Evolutionary conservation across 768 basidiomycete genomes (phyloP), one percentile per base, ranked within the genome.

Genomic region (Astraeus odoratus): DNA sequence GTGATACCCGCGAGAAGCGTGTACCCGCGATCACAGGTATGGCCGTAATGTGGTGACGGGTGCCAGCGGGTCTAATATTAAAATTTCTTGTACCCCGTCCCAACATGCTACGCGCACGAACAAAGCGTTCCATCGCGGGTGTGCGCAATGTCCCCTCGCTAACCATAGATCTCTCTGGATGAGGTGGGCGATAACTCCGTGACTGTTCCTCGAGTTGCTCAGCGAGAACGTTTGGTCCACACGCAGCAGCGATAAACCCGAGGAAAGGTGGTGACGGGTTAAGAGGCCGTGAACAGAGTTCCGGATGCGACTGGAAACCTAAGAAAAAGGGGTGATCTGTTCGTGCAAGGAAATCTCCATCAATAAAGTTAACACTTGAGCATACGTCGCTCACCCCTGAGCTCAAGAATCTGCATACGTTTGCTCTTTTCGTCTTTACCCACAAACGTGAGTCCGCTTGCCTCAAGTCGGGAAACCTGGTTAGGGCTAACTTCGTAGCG

Each of bases 221-320:
- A 26, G 77, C 68, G 4, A 98, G 74, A 2, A 71, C 67, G 9
- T 71, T 69, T 15, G 35, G 12, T 0, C 76, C 74, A 34, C 72
- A 73, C 0, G 96, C 70, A 1, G 96, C 92, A 4, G 95, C 81
- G 38, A 99, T 77, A 62, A 99, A 86, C 12, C 96, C 96, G 43
- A 99, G 83, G 81, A 97, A 97, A 0, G 93, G 85, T 0, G 96
- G 96, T 0, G 92, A 96, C 1, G 96, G 96, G 68, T 99, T 98
- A 34, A 99, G 72, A 2, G 96, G 96, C 23, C 96, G 83, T 18
- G 96, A 94, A 71, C 95, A 98, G 70, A 99, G 94, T 66, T 99
- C 96, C 1, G 96, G 96, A 58, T 99, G 96, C 1, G 96, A 90
- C 69, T 99, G 96, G 34, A 99, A 73, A 18, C 81, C 96, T 35